Evolutionary conservation across 2,329 filamentous ascomycete species (phyloP).

Genomic region (Fusarium sulawesiense): DNA sequence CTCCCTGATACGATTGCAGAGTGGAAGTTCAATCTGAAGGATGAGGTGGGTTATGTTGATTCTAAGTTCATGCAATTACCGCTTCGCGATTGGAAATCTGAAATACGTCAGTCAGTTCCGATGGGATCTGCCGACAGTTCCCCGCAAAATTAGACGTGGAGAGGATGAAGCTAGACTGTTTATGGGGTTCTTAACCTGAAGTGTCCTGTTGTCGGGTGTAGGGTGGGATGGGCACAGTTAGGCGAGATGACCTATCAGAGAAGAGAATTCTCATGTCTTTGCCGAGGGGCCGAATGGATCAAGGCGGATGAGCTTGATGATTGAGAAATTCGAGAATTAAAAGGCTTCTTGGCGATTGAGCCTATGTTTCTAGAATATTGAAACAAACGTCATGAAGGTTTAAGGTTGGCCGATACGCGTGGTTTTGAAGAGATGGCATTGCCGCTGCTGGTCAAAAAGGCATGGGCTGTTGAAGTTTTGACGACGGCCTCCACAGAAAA

Average conservation of each 20-base stretch:
- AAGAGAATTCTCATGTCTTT: rapidly evolving
- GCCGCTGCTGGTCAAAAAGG: background rate
- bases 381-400: rapidly evolving
- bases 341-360: background rate
- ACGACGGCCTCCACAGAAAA: too few relatives aligned
- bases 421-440: background rate
- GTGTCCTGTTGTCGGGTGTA: background rate
- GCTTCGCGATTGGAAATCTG: conserved; percentile 15
- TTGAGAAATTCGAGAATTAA: background rate
- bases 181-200: background rate
- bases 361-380: background rate
- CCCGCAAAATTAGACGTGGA: conserved; percentile 9
- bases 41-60: background rate
- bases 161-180: background rate
- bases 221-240: background rate
- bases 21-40: too few relatives aligned
- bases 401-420: background rate
- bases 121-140: conserved; percentile 27
- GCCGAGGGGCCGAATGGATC: background rate
- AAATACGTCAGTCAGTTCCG: conserved; percentile 23
- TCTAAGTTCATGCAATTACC: background rate
- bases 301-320: background rate
- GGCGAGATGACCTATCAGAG: conserved; percentile 6
- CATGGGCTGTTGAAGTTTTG: too few relatives aligned
- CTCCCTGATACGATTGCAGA: too few relatives aligned